phyloP scores from a whole-genome alignment of 208 protist genomes.

The Trypanosoma melophagium region DNA sequence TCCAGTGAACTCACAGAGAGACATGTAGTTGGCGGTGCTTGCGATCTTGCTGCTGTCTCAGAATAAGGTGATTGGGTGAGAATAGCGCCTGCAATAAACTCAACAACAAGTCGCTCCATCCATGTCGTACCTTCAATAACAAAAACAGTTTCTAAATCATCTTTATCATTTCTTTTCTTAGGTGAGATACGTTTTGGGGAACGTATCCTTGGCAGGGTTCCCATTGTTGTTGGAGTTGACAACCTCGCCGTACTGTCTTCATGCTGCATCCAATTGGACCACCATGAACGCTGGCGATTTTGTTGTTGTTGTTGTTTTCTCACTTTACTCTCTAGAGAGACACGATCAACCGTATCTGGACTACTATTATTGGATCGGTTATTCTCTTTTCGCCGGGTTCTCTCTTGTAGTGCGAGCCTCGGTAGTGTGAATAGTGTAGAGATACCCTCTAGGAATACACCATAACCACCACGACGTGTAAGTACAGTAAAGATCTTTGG shows the following conservation, averaged over 20 bases:
- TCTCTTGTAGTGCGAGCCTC: constrained; percentile 11
- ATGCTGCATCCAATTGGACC: background rate
- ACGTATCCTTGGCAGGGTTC: too few species aligned
- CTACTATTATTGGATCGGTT: background rate
- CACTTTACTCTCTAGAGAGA: too few species aligned
- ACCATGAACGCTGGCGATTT: background rate
- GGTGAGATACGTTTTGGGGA: too few species aligned
- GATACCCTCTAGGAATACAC: constrained; percentile 35
- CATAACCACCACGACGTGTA: constrained; percentile 53
- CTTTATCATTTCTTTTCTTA: background rate
- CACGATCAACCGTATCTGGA: background rate
- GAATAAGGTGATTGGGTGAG: background rate
- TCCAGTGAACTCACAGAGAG: background rate
- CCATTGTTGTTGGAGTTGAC: background rate
- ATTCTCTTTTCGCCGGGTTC: background rate
- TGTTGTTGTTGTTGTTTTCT: background rate
- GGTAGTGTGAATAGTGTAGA: constrained; percentile 1
- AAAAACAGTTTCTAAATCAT: constrained; percentile 15
- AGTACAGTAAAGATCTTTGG: constrained; percentile 40
- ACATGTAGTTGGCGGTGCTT: background rate
- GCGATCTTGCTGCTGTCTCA: too few species aligned
- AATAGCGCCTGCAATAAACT: constrained; percentile 39
- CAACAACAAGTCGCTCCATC: constrained; percentile 43
- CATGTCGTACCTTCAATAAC: constrained; percentile 45
- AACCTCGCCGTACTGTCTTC: too few species aligned